Evolutionary conservation across 108 stramenopile genomes (phyloP).

Genomic region (Cyclotella choctawhatcheeana): DNA sequence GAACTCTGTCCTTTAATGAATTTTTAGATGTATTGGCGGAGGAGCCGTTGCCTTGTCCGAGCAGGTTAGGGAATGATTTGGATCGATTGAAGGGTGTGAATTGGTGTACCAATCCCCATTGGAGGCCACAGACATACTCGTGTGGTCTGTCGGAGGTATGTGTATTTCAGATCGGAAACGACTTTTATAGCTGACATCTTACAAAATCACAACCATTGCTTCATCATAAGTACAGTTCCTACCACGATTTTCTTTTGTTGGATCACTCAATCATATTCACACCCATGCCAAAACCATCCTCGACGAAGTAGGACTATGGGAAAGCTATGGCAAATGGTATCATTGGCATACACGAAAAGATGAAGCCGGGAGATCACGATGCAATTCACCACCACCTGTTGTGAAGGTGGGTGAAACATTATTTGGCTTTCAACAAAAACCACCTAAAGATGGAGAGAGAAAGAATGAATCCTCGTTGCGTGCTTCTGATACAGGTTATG

Average conservation of each 20-base stretch:
- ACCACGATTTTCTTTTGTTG: constrained; percentile 50
- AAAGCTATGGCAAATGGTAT: constrained; percentile 35
- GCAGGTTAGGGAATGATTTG: neutral
- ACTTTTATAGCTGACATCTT: no score
- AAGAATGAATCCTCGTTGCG: neutral
- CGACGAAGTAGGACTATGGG: constrained; percentile 52
- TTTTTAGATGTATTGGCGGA: constrained; percentile 34
- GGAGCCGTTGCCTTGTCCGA: constrained; percentile 14
- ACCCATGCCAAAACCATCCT: constrained; percentile 38
- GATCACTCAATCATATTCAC: constrained; percentile 44
- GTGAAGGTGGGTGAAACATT: constrained; percentile 8
- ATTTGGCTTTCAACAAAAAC: constrained; percentile 30
- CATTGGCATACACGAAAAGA: constrained; percentile 22
- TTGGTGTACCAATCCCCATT: constrained; percentile 56
- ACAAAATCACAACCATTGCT: no score
- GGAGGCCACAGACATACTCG: constrained; percentile 51
- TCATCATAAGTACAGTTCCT: no score
- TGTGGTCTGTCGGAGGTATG: constrained; percentile 38
- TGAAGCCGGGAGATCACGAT: neutral
- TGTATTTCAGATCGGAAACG: no score
- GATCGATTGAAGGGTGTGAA: constrained; percentile 31
- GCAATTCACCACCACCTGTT: constrained; percentile 2
- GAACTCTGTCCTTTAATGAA: constrained; percentile 37
- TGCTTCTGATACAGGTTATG: constrained; percentile 22
- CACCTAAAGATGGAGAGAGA: neutral